Evolutionary conservation across 2,329 filamentous ascomycete species (phyloP).

Genomic region (Microcyclosporella mali): DNA sequence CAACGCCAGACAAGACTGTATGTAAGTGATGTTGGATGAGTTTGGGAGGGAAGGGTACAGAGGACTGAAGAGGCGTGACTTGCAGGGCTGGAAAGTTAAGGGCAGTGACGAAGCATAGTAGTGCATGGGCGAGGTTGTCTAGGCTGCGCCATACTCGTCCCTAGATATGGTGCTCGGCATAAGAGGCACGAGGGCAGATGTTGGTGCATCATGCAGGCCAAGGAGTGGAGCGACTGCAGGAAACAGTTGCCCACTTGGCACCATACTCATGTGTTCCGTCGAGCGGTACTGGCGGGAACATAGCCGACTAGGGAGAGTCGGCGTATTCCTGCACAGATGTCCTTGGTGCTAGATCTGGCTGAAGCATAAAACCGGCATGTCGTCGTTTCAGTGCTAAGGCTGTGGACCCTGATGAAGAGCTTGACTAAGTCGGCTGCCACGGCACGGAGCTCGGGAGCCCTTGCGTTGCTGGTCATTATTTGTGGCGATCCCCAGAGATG

Average conservation of each 20-base stretch:
- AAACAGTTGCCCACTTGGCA: conserved; percentile 9
- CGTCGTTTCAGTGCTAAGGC: conserved; percentile 1
- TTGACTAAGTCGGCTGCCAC: conserved; percentile 15
- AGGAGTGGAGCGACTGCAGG: conserved; percentile 10
- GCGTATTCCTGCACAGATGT: conserved; percentile 2
- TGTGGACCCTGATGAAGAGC: conserved; percentile 5
- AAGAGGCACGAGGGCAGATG: conserved; percentile 1
- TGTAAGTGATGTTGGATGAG: conserved; percentile 3
- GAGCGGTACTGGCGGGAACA: too few relatives aligned
- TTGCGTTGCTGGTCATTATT: conserved; percentile 4
- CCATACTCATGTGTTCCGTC: too few relatives aligned
- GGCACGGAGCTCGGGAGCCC: conserved; percentile 12
- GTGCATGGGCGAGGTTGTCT: conserved; percentile 3
- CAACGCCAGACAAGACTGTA: conserved; percentile 1
- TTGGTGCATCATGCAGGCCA: conserved; percentile 11
- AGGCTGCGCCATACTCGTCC: conserved; percentile 9
- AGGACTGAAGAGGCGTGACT: conserved; percentile 9
- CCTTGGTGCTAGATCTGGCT: conserved; percentile 7
- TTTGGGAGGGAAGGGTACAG: conserved; percentile 4
- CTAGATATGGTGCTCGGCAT: conserved; percentile 12
- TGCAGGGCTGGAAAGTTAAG: conserved; percentile 15
- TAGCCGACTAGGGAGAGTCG: too few relatives aligned
- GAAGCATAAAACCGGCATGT: not conserved
- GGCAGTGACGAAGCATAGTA: conserved; percentile 5
- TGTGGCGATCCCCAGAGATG: conserved; percentile 13